Base-by-base conservation (phyloP, 768 basidiomycete genomes). In the Guyanaporus albipodus region DNA sequence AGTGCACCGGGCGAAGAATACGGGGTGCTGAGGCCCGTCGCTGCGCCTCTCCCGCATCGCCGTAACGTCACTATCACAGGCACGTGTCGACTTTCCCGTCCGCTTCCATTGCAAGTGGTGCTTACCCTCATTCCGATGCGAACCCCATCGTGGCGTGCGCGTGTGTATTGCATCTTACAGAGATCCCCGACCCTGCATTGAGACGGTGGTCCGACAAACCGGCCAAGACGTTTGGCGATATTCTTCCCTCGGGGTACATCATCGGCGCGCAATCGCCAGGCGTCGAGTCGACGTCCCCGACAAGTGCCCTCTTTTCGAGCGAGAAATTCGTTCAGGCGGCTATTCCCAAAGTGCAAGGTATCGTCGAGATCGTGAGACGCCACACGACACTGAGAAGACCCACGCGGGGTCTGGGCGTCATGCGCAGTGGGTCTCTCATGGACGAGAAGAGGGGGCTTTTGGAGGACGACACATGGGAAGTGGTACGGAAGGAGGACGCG, bases 201-300 rank as follows among this genome's bases (percentile, higher is more conserved):
- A 42, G 53, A 48, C 49, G 52, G 12, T 56, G 55, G 51, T 55
- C 56, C 11, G 37, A 38, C n/a, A 53, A 40, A n/a, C 58, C 61
- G 1, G 49, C 61, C 31, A 58, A 64, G 37, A 73, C 75, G 5
- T 79, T 79, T 52, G 64, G 66, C 31, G 74, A 78, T 32, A 71
- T 80, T 17, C 63, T 80, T 9, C 74, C 78, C 2, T 43, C 72
- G 5, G 54, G 66, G 8, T 63, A 71, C n/a, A 78, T 80, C 46
- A 67, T 76, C 3, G 59, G 73, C 0, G 66, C 66, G 3, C 38
- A 47, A 19, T 47, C 60, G 6, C n/a, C n/a, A n/a, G 38, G 26
- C 65, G 2, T 51, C 64, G 23, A 44, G 34, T 21, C 40, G 63
- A 22, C 34, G 32, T 33, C 44, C 28, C 56, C 49, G 12, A 45